These are phyloP conservation scores for Boletus sp. DNA, from an alignment of 768 basidiomycete genomes.

Conservation along the genomic window DNA sequence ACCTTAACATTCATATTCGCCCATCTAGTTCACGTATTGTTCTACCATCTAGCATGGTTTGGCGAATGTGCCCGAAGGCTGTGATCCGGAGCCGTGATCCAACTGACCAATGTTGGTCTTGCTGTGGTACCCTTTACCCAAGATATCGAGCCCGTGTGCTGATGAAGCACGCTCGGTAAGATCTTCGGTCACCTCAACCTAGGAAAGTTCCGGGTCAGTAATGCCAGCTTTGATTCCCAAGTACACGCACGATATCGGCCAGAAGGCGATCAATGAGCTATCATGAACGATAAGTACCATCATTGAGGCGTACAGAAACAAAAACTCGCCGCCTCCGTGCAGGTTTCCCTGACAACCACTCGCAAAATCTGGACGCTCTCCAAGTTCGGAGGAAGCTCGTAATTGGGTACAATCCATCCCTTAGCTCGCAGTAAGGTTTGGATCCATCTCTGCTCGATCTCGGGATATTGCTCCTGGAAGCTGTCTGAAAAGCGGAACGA, in stretches of 20 bases:
- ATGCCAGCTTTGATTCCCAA: not conserved
- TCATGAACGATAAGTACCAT: slow-evolving; percentile 25
- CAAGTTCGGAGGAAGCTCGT: slow-evolving; percentile 52
- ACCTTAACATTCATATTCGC: not conserved
- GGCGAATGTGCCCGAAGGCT: slow-evolving; percentile 60
- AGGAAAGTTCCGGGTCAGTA: not conserved
- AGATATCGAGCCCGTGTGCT: slow-evolving; percentile 47
- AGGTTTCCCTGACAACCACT: slow-evolving; percentile 57
- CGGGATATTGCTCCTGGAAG: slow-evolving; percentile 50
- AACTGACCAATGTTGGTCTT: slow-evolving; percentile 41
- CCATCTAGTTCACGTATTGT: not conserved
- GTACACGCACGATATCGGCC: slow-evolving; percentile 58
- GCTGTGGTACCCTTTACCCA: slow-evolving; percentile 32
- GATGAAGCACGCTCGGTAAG: slow-evolving; percentile 47
- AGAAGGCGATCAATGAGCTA: slow-evolving; percentile 64
- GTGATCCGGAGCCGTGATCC: slow-evolving; percentile 45
- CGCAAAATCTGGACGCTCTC: slow-evolving; percentile 55
- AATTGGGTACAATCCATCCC: slow-evolving; percentile 60
- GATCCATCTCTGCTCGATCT: slow-evolving; percentile 57
- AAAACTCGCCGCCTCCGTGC: slow-evolving; percentile 45
- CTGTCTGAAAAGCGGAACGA: slow-evolving; percentile 53
- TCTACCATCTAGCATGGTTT: slow-evolving; percentile 52
- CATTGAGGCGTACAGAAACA: slow-evolving; percentile 19
- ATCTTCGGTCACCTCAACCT: slow-evolving; percentile 65
- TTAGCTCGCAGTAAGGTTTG: slow-evolving; percentile 47